Percentiles rank a stretch among this genome's conserved stretches.
phyloP scores from a whole-genome alignment of 1,139 yeast species.

The Cylindricascospora bacillispora region DNA sequence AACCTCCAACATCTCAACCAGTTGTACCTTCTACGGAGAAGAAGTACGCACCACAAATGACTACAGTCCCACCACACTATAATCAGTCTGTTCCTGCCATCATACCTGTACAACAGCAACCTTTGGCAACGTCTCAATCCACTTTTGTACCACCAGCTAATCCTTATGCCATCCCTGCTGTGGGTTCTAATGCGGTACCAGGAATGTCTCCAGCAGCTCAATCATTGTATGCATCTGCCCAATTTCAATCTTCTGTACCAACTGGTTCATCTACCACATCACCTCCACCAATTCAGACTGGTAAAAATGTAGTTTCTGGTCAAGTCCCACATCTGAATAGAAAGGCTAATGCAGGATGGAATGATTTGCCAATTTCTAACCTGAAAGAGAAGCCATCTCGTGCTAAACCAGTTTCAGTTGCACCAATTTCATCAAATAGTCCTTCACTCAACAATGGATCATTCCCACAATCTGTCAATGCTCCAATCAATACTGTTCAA shows the following conservation, averaged over 20 bases:
- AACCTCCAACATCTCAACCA: conserved; percentile 8
- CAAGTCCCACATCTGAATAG: conserved; percentile 29
- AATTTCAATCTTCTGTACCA: conserved; percentile 8
- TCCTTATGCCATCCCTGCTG: conserved; percentile 25
- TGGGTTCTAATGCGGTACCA: conserved; percentile 1
- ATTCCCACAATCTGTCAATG: conserved; percentile 4
- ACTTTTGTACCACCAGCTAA: conserved; percentile 18
- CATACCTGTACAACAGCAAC: conserved; percentile 9
- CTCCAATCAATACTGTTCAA: conserved; percentile 6
- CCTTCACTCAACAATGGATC: conserved; percentile 4
- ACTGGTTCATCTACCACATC: conserved; percentile 9
- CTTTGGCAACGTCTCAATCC: conserved; percentile 15
- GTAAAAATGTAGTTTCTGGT: conserved; percentile 16
- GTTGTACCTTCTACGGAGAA: conserved; percentile 1
- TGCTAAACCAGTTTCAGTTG: conserved; percentile 25
- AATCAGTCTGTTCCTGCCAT: conserved; percentile 4
- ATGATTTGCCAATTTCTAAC: conserved; percentile 65
- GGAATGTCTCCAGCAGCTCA: conserved; percentile 3
- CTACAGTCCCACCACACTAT: conserved; percentile 5
- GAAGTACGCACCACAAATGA: conserved; percentile 1
- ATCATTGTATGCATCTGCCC: conserved; percentile 7
- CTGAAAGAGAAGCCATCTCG: conserved; percentile 43
- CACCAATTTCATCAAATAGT: conserved; percentile 14
- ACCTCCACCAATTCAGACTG: conserved; percentile 3
- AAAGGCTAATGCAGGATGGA: conserved; percentile 81